A percentile compares a stretch with the other conserved stretches of the same genome.
Conservation (phyloP, 345 rosid genomes). For the Rhizophora mangle region DNA sequence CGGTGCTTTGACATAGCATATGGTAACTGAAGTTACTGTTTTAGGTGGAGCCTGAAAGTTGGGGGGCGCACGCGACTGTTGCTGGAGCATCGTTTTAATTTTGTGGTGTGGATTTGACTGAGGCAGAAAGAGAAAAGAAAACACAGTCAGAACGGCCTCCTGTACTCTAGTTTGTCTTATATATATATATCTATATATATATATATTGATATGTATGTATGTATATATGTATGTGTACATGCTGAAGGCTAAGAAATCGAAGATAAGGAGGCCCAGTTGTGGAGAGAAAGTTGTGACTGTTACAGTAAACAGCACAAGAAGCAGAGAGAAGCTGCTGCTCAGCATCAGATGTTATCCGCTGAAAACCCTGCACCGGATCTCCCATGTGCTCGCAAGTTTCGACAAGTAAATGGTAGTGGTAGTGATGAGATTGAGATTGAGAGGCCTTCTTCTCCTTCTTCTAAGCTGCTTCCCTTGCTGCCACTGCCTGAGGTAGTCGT, state of each 20-base stretch:
- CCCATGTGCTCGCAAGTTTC: slow-evolving; percentile 44
- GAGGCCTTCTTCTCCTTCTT: slow-evolving; percentile 46
- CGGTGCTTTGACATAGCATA: slow-evolving; percentile 21
- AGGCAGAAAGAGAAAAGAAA: too few species aligned
- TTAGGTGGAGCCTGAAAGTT: slow-evolving; percentile 15
- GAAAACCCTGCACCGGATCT: slow-evolving; percentile 73
- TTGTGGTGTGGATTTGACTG: too few species aligned
- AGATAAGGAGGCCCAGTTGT: slow-evolving; percentile 37
- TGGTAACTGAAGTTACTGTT: slow-evolving; percentile 16
- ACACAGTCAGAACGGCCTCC: too few species aligned
- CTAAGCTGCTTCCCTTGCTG: slow-evolving; percentile 38
- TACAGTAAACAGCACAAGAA: slow-evolving; percentile 48
- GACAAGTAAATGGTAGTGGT: slow-evolving; percentile 26
- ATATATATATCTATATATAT: not conserved
- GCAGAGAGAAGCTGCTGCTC: slow-evolving; percentile 45
- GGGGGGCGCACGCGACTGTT: not conserved
- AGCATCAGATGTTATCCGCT: slow-evolving; percentile 82
- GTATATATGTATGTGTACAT: slow-evolving; percentile 26
- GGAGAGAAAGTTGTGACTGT: slow-evolving; percentile 58
- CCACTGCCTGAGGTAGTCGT: not conserved
- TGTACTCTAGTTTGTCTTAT: not conserved
- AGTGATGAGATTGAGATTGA: slow-evolving; percentile 33
- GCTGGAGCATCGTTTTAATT: too few species aligned
- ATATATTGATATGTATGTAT: not conserved
- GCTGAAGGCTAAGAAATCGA: slow-evolving; percentile 61